Conservation (phyloP, 768 basidiomycete species). For the Leccinum subgranulosum region DNA sequence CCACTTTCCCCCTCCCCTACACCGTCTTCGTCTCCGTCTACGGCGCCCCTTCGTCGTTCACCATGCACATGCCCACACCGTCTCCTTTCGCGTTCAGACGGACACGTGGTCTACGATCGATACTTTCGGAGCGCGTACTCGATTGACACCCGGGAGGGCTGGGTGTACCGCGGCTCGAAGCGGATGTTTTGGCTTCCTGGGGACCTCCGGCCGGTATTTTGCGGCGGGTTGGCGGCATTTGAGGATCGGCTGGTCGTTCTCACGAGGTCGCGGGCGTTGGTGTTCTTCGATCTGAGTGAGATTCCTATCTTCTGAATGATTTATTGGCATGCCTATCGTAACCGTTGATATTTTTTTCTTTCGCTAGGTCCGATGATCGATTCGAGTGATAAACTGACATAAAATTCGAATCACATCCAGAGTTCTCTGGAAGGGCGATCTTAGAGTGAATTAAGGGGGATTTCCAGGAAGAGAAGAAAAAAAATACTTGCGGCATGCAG, state of each 20-base stretch:
- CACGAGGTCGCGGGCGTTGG: not conserved
- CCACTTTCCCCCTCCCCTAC: not conserved
- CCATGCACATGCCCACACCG: conserved; percentile 2
- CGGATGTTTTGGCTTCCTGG: conserved; percentile 18
- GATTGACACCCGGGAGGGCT: conserved; percentile 11
- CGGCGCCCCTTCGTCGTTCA: not conserved
- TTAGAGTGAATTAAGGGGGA: not conserved
- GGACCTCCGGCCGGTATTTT: conserved; percentile 9
- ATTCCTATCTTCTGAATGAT: not conserved
- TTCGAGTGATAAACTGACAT: not conserved
- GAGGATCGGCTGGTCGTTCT: conserved; percentile 11
- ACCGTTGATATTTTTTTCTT: not conserved
- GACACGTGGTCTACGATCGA: conserved; percentile 7
- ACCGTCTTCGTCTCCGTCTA: not conserved
- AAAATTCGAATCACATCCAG: not conserved
- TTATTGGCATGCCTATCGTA: not conserved
- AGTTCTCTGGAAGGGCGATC: not conserved
- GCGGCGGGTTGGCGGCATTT: conserved; percentile 8
- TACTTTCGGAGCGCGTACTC: conserved; percentile 16
- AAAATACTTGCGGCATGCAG: not conserved
- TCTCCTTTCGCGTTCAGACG: conserved; percentile 13
- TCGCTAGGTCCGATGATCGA: not conserved
- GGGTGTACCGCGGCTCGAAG: conserved; percentile 12
- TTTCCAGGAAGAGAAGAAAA: not conserved
- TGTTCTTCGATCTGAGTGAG: conserved; percentile 18